Conservation (phyloP, 1,139 yeast genomes). For the Taphrina confusa region DNA sequence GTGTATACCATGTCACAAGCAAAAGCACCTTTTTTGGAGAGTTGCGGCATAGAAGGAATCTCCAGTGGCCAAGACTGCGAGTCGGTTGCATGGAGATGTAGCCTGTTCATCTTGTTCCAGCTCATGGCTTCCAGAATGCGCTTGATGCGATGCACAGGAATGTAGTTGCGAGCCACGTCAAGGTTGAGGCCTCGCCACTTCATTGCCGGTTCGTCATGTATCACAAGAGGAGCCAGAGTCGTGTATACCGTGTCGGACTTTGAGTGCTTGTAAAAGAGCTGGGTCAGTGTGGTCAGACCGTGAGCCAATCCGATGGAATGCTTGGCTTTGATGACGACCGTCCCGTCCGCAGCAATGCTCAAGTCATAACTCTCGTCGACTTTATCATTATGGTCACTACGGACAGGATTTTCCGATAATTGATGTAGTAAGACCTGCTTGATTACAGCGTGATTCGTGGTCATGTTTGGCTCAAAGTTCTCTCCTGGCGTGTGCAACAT, state of each 20-base stretch:
- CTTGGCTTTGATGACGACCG: neutral
- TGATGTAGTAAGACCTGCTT: neutral
- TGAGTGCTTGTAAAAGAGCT: constrained; percentile 48
- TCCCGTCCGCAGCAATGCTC: neutral
- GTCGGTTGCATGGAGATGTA: constrained; percentile 56
- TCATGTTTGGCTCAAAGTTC: constrained; percentile 4
- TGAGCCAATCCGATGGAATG: constrained; percentile 51
- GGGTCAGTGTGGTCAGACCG: constrained; percentile 53
- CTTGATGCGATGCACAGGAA: constrained; percentile 46
- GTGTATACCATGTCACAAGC: constrained; percentile 49
- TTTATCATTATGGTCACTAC: neutral
- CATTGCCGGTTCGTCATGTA: constrained; percentile 50
- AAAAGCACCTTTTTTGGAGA: constrained; percentile 52
- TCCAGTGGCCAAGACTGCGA: constrained; percentile 55
- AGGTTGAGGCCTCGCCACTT: constrained; percentile 54
- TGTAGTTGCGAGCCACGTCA: constrained; percentile 52
- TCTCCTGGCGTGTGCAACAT: constrained; percentile 5
- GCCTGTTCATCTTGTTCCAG: constrained; percentile 50
- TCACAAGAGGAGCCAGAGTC: constrained; percentile 48
- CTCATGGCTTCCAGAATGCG: constrained; percentile 54
- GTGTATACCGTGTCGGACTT: constrained; percentile 43
- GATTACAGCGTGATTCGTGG: neutral
- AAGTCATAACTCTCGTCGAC: neutral
- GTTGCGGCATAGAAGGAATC: constrained; percentile 49
- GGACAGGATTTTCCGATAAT: neutral